These are phyloP conservation scores for Dictyostelium brefeldianum DNA, from an alignment of 78 protist genomes.

Conservation along the genomic window DNA sequence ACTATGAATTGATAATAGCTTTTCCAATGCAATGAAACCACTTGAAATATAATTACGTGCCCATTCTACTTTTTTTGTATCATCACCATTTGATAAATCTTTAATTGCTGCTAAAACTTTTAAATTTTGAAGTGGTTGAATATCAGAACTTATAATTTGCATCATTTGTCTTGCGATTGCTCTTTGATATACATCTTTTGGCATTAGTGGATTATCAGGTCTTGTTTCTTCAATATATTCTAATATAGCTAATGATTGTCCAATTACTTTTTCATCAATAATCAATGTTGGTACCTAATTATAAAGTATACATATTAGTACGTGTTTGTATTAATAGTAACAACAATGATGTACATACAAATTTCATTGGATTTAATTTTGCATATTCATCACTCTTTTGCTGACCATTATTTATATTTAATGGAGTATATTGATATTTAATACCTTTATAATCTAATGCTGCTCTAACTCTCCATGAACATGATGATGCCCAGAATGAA, in stretches of 20 bases:
- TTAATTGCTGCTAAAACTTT: conserved; percentile 39
- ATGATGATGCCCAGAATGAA: conserved; percentile 90
- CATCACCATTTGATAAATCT: conserved; percentile 7
- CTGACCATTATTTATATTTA: conserved; percentile 82
- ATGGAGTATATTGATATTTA: conserved; percentile 66
- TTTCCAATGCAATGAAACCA: conserved; percentile 79
- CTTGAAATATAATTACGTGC: conserved; percentile 67
- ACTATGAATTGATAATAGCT: conserved; percentile 47
- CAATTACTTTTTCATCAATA: conserved; percentile 63
- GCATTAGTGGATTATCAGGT: conserved; percentile 70
- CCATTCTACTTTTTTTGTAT: conserved; percentile 66
- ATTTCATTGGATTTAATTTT: conserved; percentile 63
- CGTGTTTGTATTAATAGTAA: too few relatives aligned
- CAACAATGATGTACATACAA: conserved; percentile 10
- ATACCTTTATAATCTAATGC: conserved; percentile 70
- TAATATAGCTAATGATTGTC: conserved; percentile 85
- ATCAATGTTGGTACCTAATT: conserved; percentile 51
- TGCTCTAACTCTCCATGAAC: conserved; percentile 93
- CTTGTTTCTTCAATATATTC: conserved; percentile 85
- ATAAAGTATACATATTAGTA: too few relatives aligned
- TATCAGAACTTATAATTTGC: conserved; percentile 82
- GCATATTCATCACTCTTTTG: conserved; percentile 65
- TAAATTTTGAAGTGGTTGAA: conserved; percentile 89
- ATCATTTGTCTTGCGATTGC: conserved; percentile 80
- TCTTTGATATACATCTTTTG: conserved; percentile 49